Percentiles rank a stretch among this genome's conserved stretches.
These are phyloP conservation scores for Populus alba DNA, from an alignment of 345 rosid genomes.

Conservation along the genomic window DNA sequence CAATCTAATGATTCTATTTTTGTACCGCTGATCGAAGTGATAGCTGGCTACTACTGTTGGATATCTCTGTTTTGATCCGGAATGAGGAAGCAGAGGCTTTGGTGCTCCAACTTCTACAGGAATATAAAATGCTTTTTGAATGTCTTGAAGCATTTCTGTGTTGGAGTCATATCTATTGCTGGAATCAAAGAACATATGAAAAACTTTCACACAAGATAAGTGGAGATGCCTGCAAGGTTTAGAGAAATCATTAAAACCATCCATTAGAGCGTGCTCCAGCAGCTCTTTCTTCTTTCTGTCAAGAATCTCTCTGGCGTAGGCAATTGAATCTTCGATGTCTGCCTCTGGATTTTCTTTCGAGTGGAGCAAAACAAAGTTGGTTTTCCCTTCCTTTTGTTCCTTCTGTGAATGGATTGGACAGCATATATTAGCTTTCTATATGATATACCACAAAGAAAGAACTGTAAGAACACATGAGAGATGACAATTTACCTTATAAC, in stretches of 20 bases:
- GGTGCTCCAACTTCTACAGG: constrained; percentile 28
- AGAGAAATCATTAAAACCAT: constrained; percentile 35
- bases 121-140: constrained; percentile 47
- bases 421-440: neutral
- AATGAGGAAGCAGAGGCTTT: constrained; percentile 3
- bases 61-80: constrained; percentile 1
- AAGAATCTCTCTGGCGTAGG: constrained; percentile 27
- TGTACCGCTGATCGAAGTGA: neutral
- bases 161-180: constrained; percentile 43
- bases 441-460: neutral
- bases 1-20: neutral
- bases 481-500: constrained; percentile 40
- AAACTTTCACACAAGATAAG: constrained; percentile 39
- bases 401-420: constrained; percentile 27
- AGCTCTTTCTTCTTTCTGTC: constrained; percentile 36
- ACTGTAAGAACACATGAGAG: neutral
- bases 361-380: constrained; percentile 42
- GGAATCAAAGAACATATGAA: constrained; percentile 49
- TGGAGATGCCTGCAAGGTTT: constrained; percentile 40
- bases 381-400: constrained; percentile 47
- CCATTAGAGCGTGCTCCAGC: constrained; percentile 38
- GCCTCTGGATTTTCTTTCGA: constrained; percentile 33
- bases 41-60: neutral
- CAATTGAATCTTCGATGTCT: constrained; percentile 40
- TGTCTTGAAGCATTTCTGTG: constrained; percentile 40